phyloP scores from a whole-genome alignment of 805 yeast genomes.

The Kodamaea fukazawae region DNA sequence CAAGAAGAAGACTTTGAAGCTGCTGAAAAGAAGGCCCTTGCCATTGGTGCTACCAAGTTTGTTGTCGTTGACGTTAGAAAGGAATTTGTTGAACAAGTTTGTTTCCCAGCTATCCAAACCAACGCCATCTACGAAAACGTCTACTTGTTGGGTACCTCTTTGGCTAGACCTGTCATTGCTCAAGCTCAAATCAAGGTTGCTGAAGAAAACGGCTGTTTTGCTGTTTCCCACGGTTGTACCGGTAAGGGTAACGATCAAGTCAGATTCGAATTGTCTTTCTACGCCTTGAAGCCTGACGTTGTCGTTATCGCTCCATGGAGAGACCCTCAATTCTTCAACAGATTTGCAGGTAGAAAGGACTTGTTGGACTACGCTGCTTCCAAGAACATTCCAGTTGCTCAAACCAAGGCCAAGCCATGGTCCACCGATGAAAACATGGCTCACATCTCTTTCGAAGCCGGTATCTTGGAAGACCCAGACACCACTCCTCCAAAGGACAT shows the following conservation, averaged over 20 bases:
- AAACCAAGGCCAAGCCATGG: conserved; percentile 99
- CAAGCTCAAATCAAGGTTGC: conserved; percentile 98
- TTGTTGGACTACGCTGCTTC: conserved; percentile 89
- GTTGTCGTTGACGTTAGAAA: conserved; percentile 92
- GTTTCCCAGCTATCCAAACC: conserved; percentile 95
- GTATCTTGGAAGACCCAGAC: conserved; percentile 97
- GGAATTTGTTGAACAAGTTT: conserved; percentile 88
- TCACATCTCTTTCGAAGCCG: conserved; percentile 98
- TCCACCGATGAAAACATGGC: conserved; percentile 99
- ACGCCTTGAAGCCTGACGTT: conserved; percentile 97
- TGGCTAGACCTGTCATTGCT: conserved; percentile 98
- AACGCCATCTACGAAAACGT: conserved; percentile 98
- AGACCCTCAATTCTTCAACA: conserved; percentile 88
- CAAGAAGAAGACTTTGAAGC: conserved; percentile 99
- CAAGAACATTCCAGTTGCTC: conserved; percentile 91
- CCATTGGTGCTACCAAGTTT: conserved; percentile 95
- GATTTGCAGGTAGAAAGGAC: conserved; percentile 98
- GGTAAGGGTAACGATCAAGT: conserved; percentile 99
- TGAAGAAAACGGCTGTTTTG: conserved; percentile 95
- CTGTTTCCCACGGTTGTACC: conserved; percentile 98
- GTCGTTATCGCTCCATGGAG: conserved; percentile 99
- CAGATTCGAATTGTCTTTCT: conserved; percentile 94
- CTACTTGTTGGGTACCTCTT: conserved; percentile 92
- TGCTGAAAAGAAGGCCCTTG: conserved; percentile 92
- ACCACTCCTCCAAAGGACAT: conserved; percentile 99